Percentiles rank a stretch among this genome's conserved stretches.
phyloP scores from a whole-genome alignment of 2,329 filamentous ascomycete genomes.

The Microsporum audouinii region DNA sequence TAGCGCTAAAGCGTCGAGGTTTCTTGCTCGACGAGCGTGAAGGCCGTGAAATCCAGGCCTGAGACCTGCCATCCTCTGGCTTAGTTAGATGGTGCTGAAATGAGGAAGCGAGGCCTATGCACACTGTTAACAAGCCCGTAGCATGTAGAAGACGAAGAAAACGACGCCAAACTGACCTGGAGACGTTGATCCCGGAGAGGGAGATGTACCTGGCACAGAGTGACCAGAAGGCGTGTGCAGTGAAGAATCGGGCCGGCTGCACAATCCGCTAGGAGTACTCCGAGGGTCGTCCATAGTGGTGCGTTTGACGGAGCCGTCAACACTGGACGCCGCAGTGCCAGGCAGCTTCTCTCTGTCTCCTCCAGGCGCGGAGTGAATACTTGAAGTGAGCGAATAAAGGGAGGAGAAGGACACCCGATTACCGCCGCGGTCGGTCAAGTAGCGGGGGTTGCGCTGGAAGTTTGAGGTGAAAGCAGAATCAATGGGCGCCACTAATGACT shows the following conservation, averaged over 20 bases:
- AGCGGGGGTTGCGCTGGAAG: conserved; percentile 6
- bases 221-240: not conserved
- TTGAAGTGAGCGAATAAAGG: conserved; percentile 46
- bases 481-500: not conserved
- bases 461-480: not conserved
- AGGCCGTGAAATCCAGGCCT: conserved; percentile 20
- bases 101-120: not conserved
- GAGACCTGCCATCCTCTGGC: not conserved
- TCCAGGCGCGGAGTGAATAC: conserved; percentile 10
- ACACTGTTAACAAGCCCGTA: not conserved
- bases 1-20: conserved; percentile 68
- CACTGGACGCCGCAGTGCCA: conserved; percentile 17
- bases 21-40: conserved; percentile 52
- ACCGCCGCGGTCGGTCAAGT: conserved; percentile 29
- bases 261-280: not conserved
- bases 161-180: conserved; percentile 3
- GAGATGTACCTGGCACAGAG: not conserved
- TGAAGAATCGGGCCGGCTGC: not conserved
- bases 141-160: not conserved
- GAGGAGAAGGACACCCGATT: conserved; percentile 65
- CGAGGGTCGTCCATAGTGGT: conserved; percentile 9
- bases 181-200: conserved; percentile 5
- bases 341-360: conserved; percentile 15
- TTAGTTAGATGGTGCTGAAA: not conserved
- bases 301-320: conserved; percentile 31